phyloP scores from a whole-genome alignment of 2,329 filamentous ascomycete species.

The Domatiomyces globalis region DNA sequence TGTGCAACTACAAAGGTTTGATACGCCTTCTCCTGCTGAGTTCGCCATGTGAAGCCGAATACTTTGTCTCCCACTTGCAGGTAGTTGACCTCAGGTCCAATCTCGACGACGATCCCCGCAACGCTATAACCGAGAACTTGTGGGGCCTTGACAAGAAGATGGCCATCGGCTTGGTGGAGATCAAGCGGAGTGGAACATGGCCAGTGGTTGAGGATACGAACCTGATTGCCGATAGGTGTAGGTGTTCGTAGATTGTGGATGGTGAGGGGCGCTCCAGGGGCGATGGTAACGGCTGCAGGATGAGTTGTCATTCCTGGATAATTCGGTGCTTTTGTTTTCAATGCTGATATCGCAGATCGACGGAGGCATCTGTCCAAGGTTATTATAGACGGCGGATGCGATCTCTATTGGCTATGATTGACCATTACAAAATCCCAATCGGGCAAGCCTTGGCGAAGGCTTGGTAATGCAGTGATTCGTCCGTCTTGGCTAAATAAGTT shows the following conservation, averaged over 20 bases:
- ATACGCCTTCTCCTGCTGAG: conserved; percentile 36
- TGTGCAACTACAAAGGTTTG: conserved; percentile 43
- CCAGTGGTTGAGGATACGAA: conserved; percentile 43
- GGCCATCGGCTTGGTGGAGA: conserved; percentile 48
- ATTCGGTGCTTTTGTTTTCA: background rate
- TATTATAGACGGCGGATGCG: too few species aligned
- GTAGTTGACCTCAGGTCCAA: conserved; percentile 32
- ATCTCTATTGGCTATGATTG: too few species aligned
- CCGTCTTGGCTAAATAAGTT: conserved; percentile 1
- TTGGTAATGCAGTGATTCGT: conserved; percentile 1
- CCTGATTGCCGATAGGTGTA: conserved; percentile 29
- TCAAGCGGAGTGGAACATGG: conserved; percentile 48
- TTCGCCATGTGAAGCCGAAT: conserved; percentile 40
- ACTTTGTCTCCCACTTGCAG: conserved; percentile 43
- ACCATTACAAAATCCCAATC: too few species aligned
- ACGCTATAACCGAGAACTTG: conserved; percentile 38
- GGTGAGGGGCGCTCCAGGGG: conserved; percentile 23
- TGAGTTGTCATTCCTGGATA: conserved; percentile 23
- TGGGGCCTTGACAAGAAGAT: conserved; percentile 39
- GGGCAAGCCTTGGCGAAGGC: too few species aligned
- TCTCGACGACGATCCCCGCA: conserved; percentile 40
- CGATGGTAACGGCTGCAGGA: conserved; percentile 28
- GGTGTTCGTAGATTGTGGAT: conserved; percentile 25
- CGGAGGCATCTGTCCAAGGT: too few species aligned
- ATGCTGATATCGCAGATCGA: background rate